Base-by-base conservation (phyloP, 2,329 filamentous ascomycete genomes). In the Tothia fuscella region DNA sequence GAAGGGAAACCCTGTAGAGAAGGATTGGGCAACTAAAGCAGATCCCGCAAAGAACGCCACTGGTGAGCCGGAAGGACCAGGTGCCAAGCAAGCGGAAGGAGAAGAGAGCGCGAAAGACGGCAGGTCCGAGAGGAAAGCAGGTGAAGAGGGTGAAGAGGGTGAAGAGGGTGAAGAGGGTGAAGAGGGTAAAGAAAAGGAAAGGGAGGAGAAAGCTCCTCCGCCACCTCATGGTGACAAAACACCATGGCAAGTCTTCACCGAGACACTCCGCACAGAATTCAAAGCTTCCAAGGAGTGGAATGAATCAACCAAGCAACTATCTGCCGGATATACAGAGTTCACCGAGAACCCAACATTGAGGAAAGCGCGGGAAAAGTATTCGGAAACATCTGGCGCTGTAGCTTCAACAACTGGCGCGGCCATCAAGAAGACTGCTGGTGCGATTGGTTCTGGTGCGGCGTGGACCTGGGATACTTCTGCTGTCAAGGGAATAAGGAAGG, bases 231-330 rank as follows among this genome's bases (percentile, higher is more conserved):
- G 91, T 47, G 87, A 94, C 67, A 98, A 98, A 71, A 91, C 89
- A 3, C 91, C 91, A 41, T 96, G 91, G 88, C 86, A 96, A 60
- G 91, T 98, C 24, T 98, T 98, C 67, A 85, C 85, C 56, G 91
- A 98, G 58, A 98, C 91, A n/a, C 76, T 98, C 64, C 78, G 85
- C 60, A 74, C 72, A 44, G 91, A 98, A 64, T 93, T 98, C 66
- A 87, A 95, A 62, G 83, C 86, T 40, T 96, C 88, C 13, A 94
- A 96, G 59, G 91, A 98, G 61, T 98, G 91, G 91, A 94, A 98
- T 56, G 91, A 98, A 58, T 93, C 86, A 32, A 98, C 89, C 31
- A 96, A 98, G 67, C 85, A 91, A 50, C 74, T 98, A 31, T 83
- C 85, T 14, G 85, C 84, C 37, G 84, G 82, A 5, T 86, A 89